Percentiles rank a stretch among this genome's conserved stretches.
Conservation (phyloP, 2,329 filamentous ascomycete species). For the Dactylellina parvicollis region DNA sequence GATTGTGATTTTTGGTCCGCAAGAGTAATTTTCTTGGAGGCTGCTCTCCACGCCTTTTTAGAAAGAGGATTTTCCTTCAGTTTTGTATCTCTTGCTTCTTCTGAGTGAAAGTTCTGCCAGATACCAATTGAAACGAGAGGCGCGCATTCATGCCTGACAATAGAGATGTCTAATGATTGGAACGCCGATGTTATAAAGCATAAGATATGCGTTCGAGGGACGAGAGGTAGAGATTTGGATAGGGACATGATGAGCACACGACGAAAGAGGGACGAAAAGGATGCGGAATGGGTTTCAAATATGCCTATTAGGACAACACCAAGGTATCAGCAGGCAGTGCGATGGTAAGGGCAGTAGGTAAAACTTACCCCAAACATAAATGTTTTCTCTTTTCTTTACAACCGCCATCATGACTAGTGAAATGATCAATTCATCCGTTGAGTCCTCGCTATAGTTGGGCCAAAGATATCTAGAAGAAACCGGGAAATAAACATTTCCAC, state of each 20-base stretch:
- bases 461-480: conserved; percentile 77
- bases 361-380: conserved; percentile 84
- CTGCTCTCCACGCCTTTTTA: conserved; percentile 89
- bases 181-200: conserved; percentile 91
- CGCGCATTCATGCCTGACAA: conserved; percentile 95
- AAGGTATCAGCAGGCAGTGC: background rate
- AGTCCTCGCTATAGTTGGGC: conserved; percentile 88
- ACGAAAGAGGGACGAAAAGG: conserved; percentile 89
- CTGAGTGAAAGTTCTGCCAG: conserved; percentile 90
- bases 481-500: too few relatives aligned
- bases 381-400: conserved; percentile 84
- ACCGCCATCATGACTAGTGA: conserved; percentile 86
- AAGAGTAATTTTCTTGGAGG: conserved; percentile 84
- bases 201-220: conserved; percentile 82
- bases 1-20: conserved; percentile 82
- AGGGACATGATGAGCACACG: conserved; percentile 87
- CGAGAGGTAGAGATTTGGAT: conserved; percentile 72
- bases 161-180: conserved; percentile 86
- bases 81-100: conserved; percentile 75
- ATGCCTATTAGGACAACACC: conserved; percentile 66
- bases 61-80: conserved; percentile 78
- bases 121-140: conserved; percentile 92
- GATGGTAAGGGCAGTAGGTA: background rate
- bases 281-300: conserved; percentile 78
- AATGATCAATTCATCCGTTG: conserved; percentile 90